Base-by-base conservation (phyloP, 2,329 filamentous ascomycete species). In the Penicillium griseofulvum region DNA sequence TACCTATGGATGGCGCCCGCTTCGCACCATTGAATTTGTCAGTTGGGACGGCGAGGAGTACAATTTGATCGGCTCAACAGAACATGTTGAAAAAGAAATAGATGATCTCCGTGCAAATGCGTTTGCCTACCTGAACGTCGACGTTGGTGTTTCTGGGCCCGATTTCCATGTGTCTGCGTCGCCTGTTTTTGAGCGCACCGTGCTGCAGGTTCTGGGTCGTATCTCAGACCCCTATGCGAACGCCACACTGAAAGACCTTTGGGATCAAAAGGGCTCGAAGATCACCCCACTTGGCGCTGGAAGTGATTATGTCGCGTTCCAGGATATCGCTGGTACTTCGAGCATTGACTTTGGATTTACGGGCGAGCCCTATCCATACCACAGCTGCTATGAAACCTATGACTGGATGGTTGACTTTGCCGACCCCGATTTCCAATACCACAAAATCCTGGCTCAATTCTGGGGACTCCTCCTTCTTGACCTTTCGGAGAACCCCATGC, bases 11-110 rank as follows among this genome's bases (percentile, higher is more conserved):
- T 99, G 94, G 94, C 83, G 89, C 26, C 94, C 94, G 1, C 80
- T 96, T 16, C 87, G 94, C n/a, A 95, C 91, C 4, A 96, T 99
- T 61, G 89, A 96, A 71, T 97, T 99, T 72, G 91, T 92, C 68
- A 96, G 90, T 33, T 99, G 94, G 94, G 94, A 99, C 71, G 94
- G 85, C 4, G 88, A 88, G 64, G 91, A 93, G 73, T 97, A 96
- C 77, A 97, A 97, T 73, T 78, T 94, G 43, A 89, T 96, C 55
- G 94, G 94, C 9, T 96, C 91, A 11, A 97, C 94, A 1, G 94
- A 99, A 72, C 93, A 89, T 67, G 94, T 99, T 43, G 94, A 99
- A 75, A 87, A 89, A 44, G 87, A 93, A 63, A 79, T 91, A 28
- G 86, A 92, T 0, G 72, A 77, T 3, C 80, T 99, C 7, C 87